These are phyloP conservation scores for Lactarius sanguifluus DNA, from an alignment of 768 basidiomycete genomes.

Conservation along the genomic window DNA sequence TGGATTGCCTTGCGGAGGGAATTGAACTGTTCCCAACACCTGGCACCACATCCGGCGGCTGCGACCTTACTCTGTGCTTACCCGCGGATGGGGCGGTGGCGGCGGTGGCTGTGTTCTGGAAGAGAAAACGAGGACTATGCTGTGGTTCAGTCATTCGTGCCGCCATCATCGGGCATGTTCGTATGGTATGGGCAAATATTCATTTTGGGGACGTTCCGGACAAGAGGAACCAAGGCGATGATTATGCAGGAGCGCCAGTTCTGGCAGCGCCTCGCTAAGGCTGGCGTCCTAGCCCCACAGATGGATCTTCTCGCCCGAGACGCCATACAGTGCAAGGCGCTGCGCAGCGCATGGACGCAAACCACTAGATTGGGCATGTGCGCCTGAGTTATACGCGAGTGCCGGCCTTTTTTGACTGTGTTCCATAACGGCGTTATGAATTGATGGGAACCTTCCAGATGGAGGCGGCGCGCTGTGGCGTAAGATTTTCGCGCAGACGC, in stretches of 20 bases:
- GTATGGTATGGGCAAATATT: conserved; percentile 48
- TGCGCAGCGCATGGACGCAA: conserved; percentile 14
- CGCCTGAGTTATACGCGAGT: conserved; percentile 56
- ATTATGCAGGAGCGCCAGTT: conserved; percentile 55
- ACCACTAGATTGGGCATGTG: conserved; percentile 47
- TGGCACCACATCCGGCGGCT: conserved; percentile 38
- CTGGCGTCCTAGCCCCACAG: conserved; percentile 68
- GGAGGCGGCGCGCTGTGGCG: conserved; percentile 12
- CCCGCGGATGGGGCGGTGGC: conserved; percentile 16
- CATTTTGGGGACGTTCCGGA: conserved; percentile 47
- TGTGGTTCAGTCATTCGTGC: conserved; percentile 62
- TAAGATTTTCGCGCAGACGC: conserved; percentile 23
- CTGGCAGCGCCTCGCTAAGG: conserved; percentile 58
- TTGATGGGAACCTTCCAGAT: conserved; percentile 28
- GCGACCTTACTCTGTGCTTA: conserved; percentile 47
- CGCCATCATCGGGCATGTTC: conserved; percentile 82
- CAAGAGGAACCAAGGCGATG: conserved; percentile 25
- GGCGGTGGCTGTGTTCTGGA: conserved; percentile 36
- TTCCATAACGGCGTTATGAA: not conserved
- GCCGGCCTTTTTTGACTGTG: not conserved
- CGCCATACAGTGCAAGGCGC: conserved; percentile 26
- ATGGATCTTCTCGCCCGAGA: conserved; percentile 45
- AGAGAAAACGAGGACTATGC: conserved; percentile 38
- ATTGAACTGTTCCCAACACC: conserved; percentile 54
- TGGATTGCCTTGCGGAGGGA: conserved; percentile 61